Evolutionary conservation across 2,329 filamentous ascomycete genomes (phyloP).

Genomic region (Lasiodiplodia sp.): DNA sequence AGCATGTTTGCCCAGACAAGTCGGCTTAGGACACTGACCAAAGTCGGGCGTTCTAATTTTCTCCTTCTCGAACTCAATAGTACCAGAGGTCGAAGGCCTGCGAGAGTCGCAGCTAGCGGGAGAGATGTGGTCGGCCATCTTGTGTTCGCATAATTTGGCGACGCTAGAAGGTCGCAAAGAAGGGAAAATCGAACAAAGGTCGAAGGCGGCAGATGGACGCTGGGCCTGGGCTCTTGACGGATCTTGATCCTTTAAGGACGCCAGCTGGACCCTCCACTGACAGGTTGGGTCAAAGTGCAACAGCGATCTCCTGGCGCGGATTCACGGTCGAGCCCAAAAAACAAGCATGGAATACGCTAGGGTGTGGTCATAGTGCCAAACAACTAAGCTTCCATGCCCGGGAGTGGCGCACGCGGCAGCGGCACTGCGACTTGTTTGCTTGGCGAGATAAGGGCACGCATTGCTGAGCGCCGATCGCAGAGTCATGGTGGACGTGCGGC

Average conservation of each 20-base stretch:
- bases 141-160: neutral
- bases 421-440: constrained; percentile 14
- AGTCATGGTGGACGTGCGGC: constrained; percentile 12
- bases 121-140: constrained; percentile 5
- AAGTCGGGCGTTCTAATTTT: neutral
- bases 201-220: neutral
- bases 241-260: constrained; percentile 10
- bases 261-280: constrained; percentile 8
- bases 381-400: constrained; percentile 23
- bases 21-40: neutral
- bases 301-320: constrained; percentile 14
- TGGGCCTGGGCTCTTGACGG: constrained; percentile 11
- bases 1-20: neutral
- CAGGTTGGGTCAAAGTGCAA: neutral
- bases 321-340: constrained; percentile 12
- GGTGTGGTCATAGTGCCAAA: constrained; percentile 2
- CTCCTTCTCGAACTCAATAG: constrained; percentile 8
- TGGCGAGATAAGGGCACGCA: constrained; percentile 28
- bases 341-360: constrained; percentile 8
- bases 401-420: constrained; percentile 17
- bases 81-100: constrained; percentile 2
- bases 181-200: neutral
- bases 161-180: neutral
- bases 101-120: constrained; percentile 3
- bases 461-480: constrained; percentile 14